Conservation (phyloP, 1,284 basidiomycete species). For the Puccinia polysora region DNA sequence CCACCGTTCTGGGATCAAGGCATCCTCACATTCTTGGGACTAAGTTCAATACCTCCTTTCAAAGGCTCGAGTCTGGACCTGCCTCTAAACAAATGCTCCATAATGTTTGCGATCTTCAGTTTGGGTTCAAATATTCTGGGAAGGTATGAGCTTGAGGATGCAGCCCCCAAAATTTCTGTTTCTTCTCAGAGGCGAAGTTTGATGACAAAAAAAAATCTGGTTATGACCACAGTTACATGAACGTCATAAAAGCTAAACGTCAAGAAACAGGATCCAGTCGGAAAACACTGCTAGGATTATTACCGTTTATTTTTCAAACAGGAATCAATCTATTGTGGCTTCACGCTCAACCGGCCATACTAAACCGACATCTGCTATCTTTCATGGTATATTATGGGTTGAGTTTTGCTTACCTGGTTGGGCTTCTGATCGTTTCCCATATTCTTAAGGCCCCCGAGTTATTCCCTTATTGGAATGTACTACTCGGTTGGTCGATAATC, state of each 20-base stretch:
- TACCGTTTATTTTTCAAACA: constrained; percentile 44
- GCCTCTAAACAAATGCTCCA: constrained; percentile 78
- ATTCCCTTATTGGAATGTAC: constrained; percentile 81
- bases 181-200: neutral
- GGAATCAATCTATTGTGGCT: constrained; percentile 41
- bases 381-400: constrained; percentile 44
- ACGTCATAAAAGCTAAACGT: constrained; percentile 65
- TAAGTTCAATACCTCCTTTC: constrained; percentile 60
- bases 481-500: constrained; percentile 75
- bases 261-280: constrained; percentile 57
- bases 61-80: constrained; percentile 57
- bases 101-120: constrained; percentile 72
- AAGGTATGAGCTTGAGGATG: constrained; percentile 55
- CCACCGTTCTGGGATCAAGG: constrained; percentile 78
- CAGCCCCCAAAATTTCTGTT: neutral
- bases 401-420: constrained; percentile 62
- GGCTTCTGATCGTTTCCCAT: constrained; percentile 87
- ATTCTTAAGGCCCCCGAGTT: constrained; percentile 65
- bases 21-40: constrained; percentile 62
- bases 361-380: constrained; percentile 59
- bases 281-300: constrained; percentile 55
- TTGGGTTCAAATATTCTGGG: constrained; percentile 75
- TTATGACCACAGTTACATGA: constrained; percentile 34
- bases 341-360: constrained; percentile 53
- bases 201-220: neutral